These are phyloP conservation scores for Colletotrichum brevisporum DNA, from an alignment of 2,329 filamentous ascomycete species.

Conservation along the genomic window DNA sequence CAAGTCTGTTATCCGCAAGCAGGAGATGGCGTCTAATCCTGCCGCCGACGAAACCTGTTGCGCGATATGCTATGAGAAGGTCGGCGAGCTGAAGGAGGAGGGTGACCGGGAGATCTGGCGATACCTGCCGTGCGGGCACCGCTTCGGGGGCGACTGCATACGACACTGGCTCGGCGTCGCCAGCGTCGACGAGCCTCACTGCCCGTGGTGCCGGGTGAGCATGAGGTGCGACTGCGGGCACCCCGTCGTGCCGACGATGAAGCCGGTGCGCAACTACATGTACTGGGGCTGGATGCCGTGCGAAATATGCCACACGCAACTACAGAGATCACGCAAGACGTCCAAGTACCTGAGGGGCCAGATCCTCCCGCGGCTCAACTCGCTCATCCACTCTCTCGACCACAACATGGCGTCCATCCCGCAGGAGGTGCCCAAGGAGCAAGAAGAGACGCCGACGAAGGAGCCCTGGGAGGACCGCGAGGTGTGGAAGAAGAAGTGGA, in stretches of 20 bases:
- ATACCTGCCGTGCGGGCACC: constrained; percentile 58
- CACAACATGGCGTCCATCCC: constrained; percentile 40
- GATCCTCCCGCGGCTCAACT: constrained; percentile 36
- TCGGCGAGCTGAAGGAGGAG: constrained; percentile 54
- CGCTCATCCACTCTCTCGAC: constrained; percentile 38
- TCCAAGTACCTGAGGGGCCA: constrained; percentile 35
- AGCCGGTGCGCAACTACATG: constrained; percentile 36
- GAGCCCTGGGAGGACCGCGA: constrained; percentile 40
- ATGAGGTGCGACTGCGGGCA: constrained; percentile 51
- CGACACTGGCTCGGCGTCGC: constrained; percentile 57
- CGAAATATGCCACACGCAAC: constrained; percentile 38
- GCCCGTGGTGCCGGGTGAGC: constrained; percentile 56
- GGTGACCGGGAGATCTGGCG: constrained; percentile 57
- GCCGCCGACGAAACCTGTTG: constrained; percentile 46
- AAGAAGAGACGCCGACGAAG: constrained; percentile 33
- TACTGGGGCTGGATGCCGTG: constrained; percentile 36
- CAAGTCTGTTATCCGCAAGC: constrained; percentile 41
- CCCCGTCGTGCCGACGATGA: constrained; percentile 47
- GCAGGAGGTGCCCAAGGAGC: constrained; percentile 35
- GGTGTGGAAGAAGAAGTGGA: constrained; percentile 40
- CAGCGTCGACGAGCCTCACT: constrained; percentile 52
- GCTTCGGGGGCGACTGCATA: constrained; percentile 59
- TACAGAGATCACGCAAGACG: constrained; percentile 33
- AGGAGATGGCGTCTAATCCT: constrained; percentile 40
- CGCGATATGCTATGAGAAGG: constrained; percentile 59